phyloP scores from a whole-genome alignment of 345 rosid genomes.

The sweet orange (Citrus sinensis) region DVS_A1.0 CM039168.1:8738501-8739000 shows the following conservation, averaged over 20 bases:
- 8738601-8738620: not conserved
- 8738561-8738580: slow-evolving; percentile 89
- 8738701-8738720: not conserved
- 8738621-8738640: not conserved
- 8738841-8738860: not conserved
- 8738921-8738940: not conserved
- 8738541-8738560: slow-evolving; percentile 97
- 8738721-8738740: slow-evolving; percentile 62
- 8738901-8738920: not conserved
- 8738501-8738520: slow-evolving; percentile 8
- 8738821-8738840: not conserved
- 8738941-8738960: not conserved
- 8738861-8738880: not conserved
- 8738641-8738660: not conserved
- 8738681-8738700: not conserved
- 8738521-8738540: slow-evolving; percentile 86
- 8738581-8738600: slow-evolving; percentile 86
- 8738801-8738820: not conserved
- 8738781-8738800: not conserved
- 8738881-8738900: not conserved
- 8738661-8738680: not conserved
- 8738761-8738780: not conserved
- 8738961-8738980: not conserved
- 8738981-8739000: not conserved
- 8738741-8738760: slow-evolving; percentile 45